These are phyloP conservation scores for Hymenotorrendiella dingleyae DNA, from an alignment of 2,329 filamentous ascomycete species.

Conservation along the genomic window DNA sequence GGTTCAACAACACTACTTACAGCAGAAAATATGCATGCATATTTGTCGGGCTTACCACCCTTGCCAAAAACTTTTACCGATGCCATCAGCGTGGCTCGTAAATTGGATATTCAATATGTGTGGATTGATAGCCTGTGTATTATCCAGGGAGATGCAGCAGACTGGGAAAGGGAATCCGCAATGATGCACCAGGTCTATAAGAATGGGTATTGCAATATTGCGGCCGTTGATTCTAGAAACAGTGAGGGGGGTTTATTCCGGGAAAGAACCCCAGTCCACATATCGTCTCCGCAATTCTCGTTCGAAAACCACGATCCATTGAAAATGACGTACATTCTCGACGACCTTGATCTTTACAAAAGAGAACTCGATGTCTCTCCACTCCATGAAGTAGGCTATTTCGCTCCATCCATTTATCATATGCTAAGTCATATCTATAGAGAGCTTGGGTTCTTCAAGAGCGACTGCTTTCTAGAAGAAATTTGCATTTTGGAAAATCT, in stretches of 20 bases:
- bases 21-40: background rate
- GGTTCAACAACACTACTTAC: background rate
- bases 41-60: background rate
- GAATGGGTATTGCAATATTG: no score
- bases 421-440: no score
- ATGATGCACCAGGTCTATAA: background rate
- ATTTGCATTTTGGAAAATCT: background rate
- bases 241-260: no score
- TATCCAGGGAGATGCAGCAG: conserved; percentile 3
- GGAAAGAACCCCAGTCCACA: no score
- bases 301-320: no score
- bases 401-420: no score
- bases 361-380: no score
- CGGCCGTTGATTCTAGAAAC: no score
- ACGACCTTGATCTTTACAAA: no score
- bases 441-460: background rate
- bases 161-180: background rate
- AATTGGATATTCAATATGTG: background rate
- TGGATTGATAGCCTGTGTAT: conserved; percentile 8
- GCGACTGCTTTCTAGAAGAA: background rate
- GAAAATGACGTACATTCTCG: no score
- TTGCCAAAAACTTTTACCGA: background rate
- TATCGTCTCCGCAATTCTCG: no score
- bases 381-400: no score
- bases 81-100: background rate